Evolutionary conservation across 148 eudicot genomes (phyloP).

Genomic region (Rhododendron kiyosumense): DNA sequence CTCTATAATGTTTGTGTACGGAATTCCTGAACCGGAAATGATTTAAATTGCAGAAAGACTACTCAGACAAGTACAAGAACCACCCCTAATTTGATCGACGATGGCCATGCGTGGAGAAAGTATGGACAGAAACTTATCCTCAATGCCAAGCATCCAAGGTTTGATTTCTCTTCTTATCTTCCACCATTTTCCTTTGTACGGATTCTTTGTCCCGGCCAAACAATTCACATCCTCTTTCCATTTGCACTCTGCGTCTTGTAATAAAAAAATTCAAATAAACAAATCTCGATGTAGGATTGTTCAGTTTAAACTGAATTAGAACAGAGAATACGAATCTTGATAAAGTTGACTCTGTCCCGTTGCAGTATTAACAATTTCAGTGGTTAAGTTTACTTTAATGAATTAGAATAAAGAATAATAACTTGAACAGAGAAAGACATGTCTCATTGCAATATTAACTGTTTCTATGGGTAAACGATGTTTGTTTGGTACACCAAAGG

Average conservation of each 20-base stretch:
- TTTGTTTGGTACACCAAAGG: not conserved
- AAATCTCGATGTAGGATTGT: not conserved
- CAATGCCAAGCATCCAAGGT: constrained; percentile 42
- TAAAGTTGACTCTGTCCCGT: not conserved
- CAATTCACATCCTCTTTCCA: not conserved
- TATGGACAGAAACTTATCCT: constrained; percentile 47
- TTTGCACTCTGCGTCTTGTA: not conserved
- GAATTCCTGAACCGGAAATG: not conserved
- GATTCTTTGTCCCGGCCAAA: not conserved
- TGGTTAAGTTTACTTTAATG: not conserved
- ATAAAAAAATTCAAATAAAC: not conserved
- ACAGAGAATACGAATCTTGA: too few species aligned
- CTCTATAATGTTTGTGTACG: not conserved
- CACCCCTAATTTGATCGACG: constrained; percentile 21
- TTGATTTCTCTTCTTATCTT: not conserved
- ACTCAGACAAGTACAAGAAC: constrained; percentile 13
- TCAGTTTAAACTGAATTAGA: too few species aligned
- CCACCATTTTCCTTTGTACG: not conserved
- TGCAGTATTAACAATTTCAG: not conserved
- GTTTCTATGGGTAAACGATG: not conserved
- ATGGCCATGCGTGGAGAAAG: constrained; percentile 50
- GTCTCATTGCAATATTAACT: not conserved
- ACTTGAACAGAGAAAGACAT: not conserved
- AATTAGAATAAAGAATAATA: not conserved
- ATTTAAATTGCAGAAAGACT: constrained; percentile 25